Percentiles rank a stretch among this genome's conserved stretches.
phyloP scores from a whole-genome alignment of 2,329 filamentous ascomycete genomes.

The Aspergillus niger region DNA sequence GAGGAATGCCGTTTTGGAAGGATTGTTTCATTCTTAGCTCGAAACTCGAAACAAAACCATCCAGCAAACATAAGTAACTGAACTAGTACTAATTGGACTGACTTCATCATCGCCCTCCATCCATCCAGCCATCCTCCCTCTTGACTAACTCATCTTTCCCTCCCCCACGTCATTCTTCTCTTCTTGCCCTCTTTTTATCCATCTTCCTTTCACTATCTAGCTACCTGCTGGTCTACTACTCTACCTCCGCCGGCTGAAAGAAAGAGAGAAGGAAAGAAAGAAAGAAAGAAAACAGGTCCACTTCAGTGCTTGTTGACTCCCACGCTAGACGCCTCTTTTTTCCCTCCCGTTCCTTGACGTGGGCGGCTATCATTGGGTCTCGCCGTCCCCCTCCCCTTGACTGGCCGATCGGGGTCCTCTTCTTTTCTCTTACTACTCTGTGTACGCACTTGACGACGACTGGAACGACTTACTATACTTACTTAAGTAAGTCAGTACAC shows the following conservation, averaged over 20 bases:
- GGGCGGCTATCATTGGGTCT: constrained; percentile 28
- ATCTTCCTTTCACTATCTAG: constrained; percentile 7
- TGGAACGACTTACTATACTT: too few species aligned
- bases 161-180: background rate
- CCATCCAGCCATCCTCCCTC: background rate
- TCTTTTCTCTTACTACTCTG: constrained; percentile 2
- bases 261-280: background rate
- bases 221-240: constrained; percentile 11
- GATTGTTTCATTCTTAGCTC: too few species aligned
- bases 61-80: too few species aligned
- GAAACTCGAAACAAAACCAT: too few species aligned
- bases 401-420: constrained; percentile 11
- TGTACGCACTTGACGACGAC: too few species aligned
- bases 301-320: background rate
- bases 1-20: too few species aligned
- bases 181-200: background rate
- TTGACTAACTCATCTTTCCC: background rate
- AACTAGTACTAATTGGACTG: too few species aligned
- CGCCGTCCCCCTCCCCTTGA: constrained; percentile 19
- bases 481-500: too few species aligned
- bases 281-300: too few species aligned
- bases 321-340: constrained; percentile 15
- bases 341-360: constrained; percentile 23
- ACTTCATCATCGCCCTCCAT: too few species aligned
- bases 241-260: constrained; percentile 5